These are phyloP conservation scores for Boletellus emodensis DNA, from an alignment of 768 basidiomycete species.

Conservation along the genomic window DNA sequence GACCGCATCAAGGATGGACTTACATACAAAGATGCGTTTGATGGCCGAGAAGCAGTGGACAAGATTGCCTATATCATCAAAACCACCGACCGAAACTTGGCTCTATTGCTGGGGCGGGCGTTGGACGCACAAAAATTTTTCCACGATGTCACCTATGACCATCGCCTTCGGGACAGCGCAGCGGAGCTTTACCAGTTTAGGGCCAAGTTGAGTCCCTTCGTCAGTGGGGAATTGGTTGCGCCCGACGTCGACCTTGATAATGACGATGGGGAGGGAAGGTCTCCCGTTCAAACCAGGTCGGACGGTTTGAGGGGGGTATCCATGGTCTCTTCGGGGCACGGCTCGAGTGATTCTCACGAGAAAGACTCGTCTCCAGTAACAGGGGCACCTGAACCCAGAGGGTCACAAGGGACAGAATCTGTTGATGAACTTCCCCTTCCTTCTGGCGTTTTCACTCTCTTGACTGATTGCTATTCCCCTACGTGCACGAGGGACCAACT, in stretches of 20 bases:
- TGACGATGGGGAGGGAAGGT: slow-evolving; percentile 33
- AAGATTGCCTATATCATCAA: slow-evolving; percentile 98
- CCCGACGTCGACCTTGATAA: slow-evolving; percentile 34
- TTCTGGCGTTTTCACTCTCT: slow-evolving; percentile 90
- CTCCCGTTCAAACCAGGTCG: slow-evolving; percentile 18
- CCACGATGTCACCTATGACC: slow-evolving; percentile 98
- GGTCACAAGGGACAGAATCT: slow-evolving; percentile 40
- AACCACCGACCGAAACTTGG: slow-evolving; percentile 95
- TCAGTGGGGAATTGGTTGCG: slow-evolving; percentile 62
- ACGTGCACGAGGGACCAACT: slow-evolving; percentile 91
- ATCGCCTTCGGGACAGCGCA: slow-evolving; percentile 84
- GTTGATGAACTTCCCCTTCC: slow-evolving; percentile 73
- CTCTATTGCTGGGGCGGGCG: slow-evolving; percentile 90
- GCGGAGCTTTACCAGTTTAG: slow-evolving; percentile 93
- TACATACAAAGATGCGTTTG: slow-evolving; percentile 94
- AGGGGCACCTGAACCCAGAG: slow-evolving; percentile 15
- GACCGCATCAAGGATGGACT: slow-evolving; percentile 93
- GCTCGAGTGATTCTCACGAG: slow-evolving; percentile 34
- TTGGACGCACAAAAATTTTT: slow-evolving; percentile 98
- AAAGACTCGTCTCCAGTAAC: slow-evolving; percentile 30
- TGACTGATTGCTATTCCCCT: slow-evolving; percentile 97
- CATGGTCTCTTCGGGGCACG: slow-evolving; percentile 27
- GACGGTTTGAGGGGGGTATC: slow-evolving; percentile 23
- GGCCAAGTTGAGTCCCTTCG: slow-evolving; percentile 80
- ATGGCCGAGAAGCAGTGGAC: slow-evolving; percentile 95